Evolutionary conservation across 352 stramenopile genomes (phyloP).

Genomic region (Pythium dissotocum): DNA sequence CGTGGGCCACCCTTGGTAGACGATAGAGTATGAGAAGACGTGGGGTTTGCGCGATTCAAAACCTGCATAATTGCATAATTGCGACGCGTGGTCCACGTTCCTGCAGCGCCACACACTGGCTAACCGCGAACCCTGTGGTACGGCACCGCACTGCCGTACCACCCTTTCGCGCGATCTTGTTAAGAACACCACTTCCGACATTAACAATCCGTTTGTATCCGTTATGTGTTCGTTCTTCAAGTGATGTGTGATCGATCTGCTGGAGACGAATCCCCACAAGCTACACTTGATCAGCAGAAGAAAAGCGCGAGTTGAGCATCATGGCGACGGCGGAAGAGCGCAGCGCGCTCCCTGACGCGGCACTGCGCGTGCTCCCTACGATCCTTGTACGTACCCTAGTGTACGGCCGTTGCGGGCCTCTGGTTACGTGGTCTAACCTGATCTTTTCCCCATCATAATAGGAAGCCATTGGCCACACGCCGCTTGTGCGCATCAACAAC

Average conservation of each 20-base stretch:
- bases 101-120: slow-evolving; percentile 22
- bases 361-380: slow-evolving; percentile 55
- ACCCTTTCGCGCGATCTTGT: background rate
- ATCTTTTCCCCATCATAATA: slow-evolving; percentile 9
- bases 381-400: slow-evolving; percentile 42
- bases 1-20: background rate
- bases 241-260: background rate
- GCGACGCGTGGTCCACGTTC: slow-evolving; percentile 21
- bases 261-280: slow-evolving; percentile 16
- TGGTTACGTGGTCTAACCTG: background rate
- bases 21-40: slow-evolving; percentile 3
- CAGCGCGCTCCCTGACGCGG: slow-evolving; percentile 36
- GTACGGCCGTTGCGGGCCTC: too few relatives aligned
- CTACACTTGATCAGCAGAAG: too few relatives aligned
- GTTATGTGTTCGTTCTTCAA: slow-evolving; percentile 13
- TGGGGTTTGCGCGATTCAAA: background rate
- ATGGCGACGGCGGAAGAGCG: slow-evolving; percentile 24
- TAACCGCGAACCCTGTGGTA: slow-evolving; percentile 21
- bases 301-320: slow-evolving; percentile 7
- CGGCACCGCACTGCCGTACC: slow-evolving; percentile 1
- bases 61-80: slow-evolving; percentile 22
- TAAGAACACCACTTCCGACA: background rate
- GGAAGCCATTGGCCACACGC: slow-evolving; percentile 90
- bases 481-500: slow-evolving; percentile 92
- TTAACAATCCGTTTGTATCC: slow-evolving; percentile 1